Evolutionary conservation across 305 asterid species (phyloP), one percentile per base, ranked within the genome.

Genomic region (Rubia peregrina): DNA sequence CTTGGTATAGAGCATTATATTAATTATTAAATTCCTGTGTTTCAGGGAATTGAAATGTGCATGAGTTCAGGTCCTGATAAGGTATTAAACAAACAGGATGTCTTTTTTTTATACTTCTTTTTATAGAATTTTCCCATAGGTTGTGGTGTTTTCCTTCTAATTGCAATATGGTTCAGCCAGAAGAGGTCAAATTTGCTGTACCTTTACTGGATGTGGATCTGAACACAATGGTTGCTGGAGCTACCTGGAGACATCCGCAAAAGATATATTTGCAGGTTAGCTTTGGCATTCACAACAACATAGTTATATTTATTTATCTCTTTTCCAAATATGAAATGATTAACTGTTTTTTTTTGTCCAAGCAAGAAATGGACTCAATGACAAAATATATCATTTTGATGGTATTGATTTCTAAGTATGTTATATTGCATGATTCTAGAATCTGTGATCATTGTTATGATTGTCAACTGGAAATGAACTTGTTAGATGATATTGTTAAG

Each of bases 181-280:
- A 87, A 78, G 99, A 94, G 90, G 99, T 85, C 59, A 91, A 87
- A 76, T 91, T 94, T 83, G 87, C 93, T 7, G 87, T 94, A 67
- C 96, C 97, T 7, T 80, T 91, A 72, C 80, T 88, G 83, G 98
- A 87, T 72, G 80, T 87, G 85, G 95, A 89, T 82, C 77, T 94
- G 65, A 89, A 84, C 84, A 91, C 84, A 74, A 79, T 94, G 87
- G 96, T 88, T 80, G 74, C 78, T 65, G 96, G 96, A 49, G 86
- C 88, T 65, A 84, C 77, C 67, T 94, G 98, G 99, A 86, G 80
- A 71, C 87, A 87, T 74, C 91, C 81, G 21, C 97, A 88, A 80
- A 89, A 88, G 85, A 87, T 91, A 81, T 83, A 78, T 83, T 84
- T 89, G 76, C 96, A 88, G 99, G 98, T 90, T 48, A 33, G 85